Percentiles rank a stretch among this genome's conserved stretches.
Conservation (phyloP, 495 filamentous ascomycete genomes). For the Bacidia rubella region DNA sequence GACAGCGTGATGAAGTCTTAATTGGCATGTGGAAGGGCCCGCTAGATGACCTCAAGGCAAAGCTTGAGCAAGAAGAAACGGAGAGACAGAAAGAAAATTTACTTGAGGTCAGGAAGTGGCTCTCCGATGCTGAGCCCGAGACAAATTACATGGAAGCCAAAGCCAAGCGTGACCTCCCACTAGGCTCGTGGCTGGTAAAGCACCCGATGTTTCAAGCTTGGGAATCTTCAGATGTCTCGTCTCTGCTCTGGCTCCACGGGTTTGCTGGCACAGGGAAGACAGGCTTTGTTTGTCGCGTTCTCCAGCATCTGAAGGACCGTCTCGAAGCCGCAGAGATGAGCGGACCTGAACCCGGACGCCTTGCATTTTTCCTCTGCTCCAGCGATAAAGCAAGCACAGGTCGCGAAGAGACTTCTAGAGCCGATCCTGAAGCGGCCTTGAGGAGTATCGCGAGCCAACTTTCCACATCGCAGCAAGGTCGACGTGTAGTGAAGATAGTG, state of each 20-base stretch:
- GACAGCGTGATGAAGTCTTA: conserved; percentile 4
- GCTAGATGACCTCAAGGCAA: conserved; percentile 5
- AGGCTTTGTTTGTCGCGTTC: conserved; percentile 10
- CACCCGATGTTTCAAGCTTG: conserved; percentile 1
- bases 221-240: conserved; percentile 2
- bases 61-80: neutral
- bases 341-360: neutral
- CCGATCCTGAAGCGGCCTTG: conserved; percentile 10
- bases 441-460: conserved; percentile 13
- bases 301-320: neutral
- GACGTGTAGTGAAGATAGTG: conserved; percentile 1
- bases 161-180: conserved; percentile 3
- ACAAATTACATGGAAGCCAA: conserved; percentile 2
- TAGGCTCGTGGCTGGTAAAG: conserved; percentile 10
- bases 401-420: conserved; percentile 1
- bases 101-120: conserved; percentile 6
- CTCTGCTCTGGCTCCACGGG: conserved; percentile 12
- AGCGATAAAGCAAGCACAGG: conserved; percentile 8
- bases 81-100: conserved; percentile 3
- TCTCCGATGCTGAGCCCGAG: conserved; percentile 6
- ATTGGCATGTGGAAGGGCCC: conserved; percentile 11
- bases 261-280: conserved; percentile 15
- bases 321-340: neutral
- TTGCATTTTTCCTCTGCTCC: conserved; percentile 13
- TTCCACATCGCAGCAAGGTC: conserved; percentile 1